Base-by-base conservation (phyloP, 768 basidiomycete species). In the Amanita rubescens region DNA sequence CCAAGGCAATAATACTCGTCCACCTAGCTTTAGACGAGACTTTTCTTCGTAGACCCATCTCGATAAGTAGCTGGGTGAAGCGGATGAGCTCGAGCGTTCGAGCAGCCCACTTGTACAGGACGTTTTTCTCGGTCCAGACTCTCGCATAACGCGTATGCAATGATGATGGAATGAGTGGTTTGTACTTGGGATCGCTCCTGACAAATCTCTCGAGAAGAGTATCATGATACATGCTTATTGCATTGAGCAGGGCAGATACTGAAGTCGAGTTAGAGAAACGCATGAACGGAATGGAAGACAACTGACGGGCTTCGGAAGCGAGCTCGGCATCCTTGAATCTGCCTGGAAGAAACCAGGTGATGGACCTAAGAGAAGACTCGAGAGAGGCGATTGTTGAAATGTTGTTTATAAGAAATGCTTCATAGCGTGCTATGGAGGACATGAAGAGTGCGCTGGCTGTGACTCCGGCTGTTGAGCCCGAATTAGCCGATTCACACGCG, bases 251-350 rank as follows among this genome's bases (percentile, higher is more conserved):
- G n/a, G 95, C 81, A 37, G 91, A 90, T 50, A 98, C 94, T 97
- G 52, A n/a, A 30, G 25, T 38, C 51, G 56, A 54, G 51, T 58
- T n/a, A n/a, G 57, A 58, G 53, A 53, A n/a, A 50, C 32, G 19
- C 39, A 54, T 46, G 48, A 32, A 57, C 51, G 5, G 34, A 38
- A 49, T 35, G 34, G 35, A 56, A 47, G 52, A 52, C 44, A 57
- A 89, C 93, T 78, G 60, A 95, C 94, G 75, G 63, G 87, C 82
- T 80, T 98, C 95, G 11, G 92, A 93, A 55, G 90, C 94, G 47
- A 98, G 74, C 67, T 97, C 94, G 43, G 94, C 93, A 77, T 97
- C 94, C 70, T 92, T 93, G 79, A 98, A 97, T 58, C 94, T 80
- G 56, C 94, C 94, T 41, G 95, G 95, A 41, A 98, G 72, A 62